Conservation (phyloP, 805 yeast species). For the Scheffersomyces ergatensis region DNA sequence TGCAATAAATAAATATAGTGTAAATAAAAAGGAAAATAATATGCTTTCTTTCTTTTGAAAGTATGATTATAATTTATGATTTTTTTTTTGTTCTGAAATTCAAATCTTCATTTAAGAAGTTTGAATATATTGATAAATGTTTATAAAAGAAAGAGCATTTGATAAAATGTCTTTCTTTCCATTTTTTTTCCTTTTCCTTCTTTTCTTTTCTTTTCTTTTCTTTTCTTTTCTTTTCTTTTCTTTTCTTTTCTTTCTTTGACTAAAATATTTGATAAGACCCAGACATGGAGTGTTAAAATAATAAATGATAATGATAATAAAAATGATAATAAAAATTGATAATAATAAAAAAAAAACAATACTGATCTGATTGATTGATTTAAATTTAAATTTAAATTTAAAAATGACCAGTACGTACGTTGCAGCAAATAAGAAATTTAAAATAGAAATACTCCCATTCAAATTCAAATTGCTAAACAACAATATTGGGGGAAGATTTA, state of each 20-base stretch:
- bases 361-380: no score
- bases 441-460: no score
- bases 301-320: conserved; percentile 1
- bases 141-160: neutral
- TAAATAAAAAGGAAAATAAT: no score
- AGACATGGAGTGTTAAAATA: conserved; percentile 6
- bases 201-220: neutral
- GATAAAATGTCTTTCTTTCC: conserved; percentile 2
- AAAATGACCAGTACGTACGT: neutral
- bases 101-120: neutral
- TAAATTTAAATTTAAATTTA: no score
- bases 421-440: neutral
- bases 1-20: conserved; percentile 14
- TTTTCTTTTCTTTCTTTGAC: neutral
- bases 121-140: neutral
- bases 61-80: no score
- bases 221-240: conserved; percentile 2
- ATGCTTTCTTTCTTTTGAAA: no score
- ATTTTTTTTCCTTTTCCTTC: neutral
- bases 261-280: conserved; percentile 1
- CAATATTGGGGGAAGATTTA: conserved; percentile 11
- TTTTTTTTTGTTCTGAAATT: no score
- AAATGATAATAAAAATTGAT: conserved; percentile 1
- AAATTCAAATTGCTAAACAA: no score
- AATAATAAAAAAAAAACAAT: conserved; percentile 2